Percentiles rank a stretch among this genome's conserved stretches.
phyloP scores from a whole-genome alignment of 495 filamentous ascomycete species.

The Apiosordaria backusii region DNA sequence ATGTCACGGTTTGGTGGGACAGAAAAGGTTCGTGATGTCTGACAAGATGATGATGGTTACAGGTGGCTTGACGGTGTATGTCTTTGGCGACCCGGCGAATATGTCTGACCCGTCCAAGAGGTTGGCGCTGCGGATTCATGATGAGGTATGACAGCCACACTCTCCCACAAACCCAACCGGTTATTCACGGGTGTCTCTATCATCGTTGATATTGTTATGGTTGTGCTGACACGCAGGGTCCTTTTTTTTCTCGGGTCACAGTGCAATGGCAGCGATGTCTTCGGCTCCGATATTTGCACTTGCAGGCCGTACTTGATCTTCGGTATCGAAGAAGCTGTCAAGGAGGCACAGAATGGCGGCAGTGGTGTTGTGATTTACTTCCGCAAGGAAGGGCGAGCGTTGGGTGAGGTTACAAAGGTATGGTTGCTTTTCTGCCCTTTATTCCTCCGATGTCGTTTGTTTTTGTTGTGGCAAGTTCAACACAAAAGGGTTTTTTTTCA shows the following conservation, averaged over 20 bases:
- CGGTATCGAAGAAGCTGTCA: constrained; percentile 93
- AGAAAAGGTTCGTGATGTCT: no score
- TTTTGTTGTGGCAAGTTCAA: constrained; percentile 8
- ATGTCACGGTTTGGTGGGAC: background rate
- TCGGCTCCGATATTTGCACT: constrained; percentile 97
- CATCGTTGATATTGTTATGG: constrained; percentile 10
- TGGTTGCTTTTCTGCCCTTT: background rate
- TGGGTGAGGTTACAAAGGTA: constrained; percentile 96
- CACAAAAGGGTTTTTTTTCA: background rate
- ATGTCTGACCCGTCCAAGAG: constrained; percentile 84
- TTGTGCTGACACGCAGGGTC: background rate
- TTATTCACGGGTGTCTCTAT: constrained; percentile 3
- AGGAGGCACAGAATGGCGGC: constrained; percentile 91
- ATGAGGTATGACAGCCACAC: constrained; percentile 55
- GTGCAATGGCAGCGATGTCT: constrained; percentile 97
- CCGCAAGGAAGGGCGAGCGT: constrained; percentile 91
- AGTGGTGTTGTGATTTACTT: constrained; percentile 98
- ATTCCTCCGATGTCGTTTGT: background rate
- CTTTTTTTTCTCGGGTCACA: constrained; percentile 21
- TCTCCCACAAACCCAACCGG: background rate
- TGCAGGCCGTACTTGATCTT: constrained; percentile 96
- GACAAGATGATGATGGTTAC: constrained; percentile 6
- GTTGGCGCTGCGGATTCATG: constrained; percentile 87
- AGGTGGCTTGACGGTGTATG: constrained; percentile 94
- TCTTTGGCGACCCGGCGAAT: constrained; percentile 90